Evolutionary conservation across 2,329 filamentous ascomycete species (phyloP).

Genomic region (Exophiala alcalophila): DNA sequence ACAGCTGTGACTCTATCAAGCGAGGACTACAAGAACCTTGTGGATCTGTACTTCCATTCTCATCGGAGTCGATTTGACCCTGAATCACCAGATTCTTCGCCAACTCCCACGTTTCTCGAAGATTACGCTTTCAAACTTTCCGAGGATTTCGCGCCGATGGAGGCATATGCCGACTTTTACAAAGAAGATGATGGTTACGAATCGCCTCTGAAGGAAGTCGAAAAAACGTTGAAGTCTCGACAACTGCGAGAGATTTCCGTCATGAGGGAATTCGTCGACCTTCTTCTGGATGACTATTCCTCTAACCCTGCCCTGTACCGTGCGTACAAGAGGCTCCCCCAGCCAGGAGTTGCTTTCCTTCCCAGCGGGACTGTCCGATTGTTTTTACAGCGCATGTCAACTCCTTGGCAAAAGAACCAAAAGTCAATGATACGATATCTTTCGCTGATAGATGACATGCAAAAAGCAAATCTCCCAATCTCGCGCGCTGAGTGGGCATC

Average conservation of each 20-base stretch:
- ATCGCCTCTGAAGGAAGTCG: constrained; percentile 33
- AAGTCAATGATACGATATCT: constrained; percentile 77
- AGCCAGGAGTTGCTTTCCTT: constrained; percentile 54
- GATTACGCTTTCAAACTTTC: constrained; percentile 30
- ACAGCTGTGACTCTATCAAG: constrained; percentile 35
- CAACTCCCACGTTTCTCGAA: constrained; percentile 27
- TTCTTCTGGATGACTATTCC: constrained; percentile 44
- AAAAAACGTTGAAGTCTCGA: constrained; percentile 36
- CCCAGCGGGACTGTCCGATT: constrained; percentile 54
- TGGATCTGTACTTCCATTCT: constrained; percentile 46
- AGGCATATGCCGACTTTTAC: constrained; percentile 24
- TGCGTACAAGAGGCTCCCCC: constrained; percentile 52
- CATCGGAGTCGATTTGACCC: constrained; percentile 30
- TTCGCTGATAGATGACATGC: constrained; percentile 77
- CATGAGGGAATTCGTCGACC: constrained; percentile 36
- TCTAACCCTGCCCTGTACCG: constrained; percentile 52
- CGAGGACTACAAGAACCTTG: constrained; percentile 47
- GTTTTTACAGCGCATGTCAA: constrained; percentile 67
- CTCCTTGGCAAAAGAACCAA: constrained; percentile 54
- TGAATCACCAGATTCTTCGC: constrained; percentile 29
- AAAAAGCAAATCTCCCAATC: constrained; percentile 67
- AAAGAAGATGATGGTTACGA: constrained; percentile 24
- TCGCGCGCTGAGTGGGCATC: constrained; percentile 73
- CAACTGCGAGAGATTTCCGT: constrained; percentile 28
- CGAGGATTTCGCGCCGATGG: constrained; percentile 27